These are phyloP conservation scores for Amauroascus verrucosus DNA, from an alignment of 2,329 filamentous ascomycete species.

Conservation along the genomic window DNA sequence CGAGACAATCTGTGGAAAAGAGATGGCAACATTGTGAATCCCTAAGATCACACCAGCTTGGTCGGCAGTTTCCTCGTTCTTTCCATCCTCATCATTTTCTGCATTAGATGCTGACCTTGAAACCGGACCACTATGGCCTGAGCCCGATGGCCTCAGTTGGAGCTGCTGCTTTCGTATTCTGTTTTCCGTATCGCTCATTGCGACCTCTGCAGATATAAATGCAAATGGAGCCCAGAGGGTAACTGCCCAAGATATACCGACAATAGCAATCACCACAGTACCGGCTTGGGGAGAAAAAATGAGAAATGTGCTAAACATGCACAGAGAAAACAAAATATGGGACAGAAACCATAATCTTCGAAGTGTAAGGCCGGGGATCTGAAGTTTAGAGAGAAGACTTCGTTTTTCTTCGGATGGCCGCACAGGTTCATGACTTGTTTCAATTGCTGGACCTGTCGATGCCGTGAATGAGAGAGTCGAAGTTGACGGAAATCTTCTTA, in stretches of 20 bases:
- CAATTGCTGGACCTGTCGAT: conserved; percentile 25
- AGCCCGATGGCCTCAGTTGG: conserved; percentile 13
- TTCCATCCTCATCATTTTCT: conserved; percentile 17
- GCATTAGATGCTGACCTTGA: background rate
- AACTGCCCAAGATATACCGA: conserved; percentile 86
- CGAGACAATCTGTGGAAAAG: conserved; percentile 81
- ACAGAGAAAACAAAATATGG: conserved; percentile 68
- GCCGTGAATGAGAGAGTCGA: conserved; percentile 27
- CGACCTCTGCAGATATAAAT: conserved; percentile 87
- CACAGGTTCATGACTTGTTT: conserved; percentile 14
- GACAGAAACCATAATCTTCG: conserved; percentile 79
- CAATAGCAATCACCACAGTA: conserved; percentile 65
- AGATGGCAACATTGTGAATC: conserved; percentile 91
- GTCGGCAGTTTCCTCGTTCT: conserved; percentile 53
- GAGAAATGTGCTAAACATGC: conserved; percentile 76
- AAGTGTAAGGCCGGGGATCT: conserved; percentile 75
- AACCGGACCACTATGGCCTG: background rate
- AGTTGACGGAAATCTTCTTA: conserved; percentile 24
- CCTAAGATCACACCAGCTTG: conserved; percentile 85
- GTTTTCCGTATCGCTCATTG: conserved; percentile 62
- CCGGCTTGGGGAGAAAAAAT: conserved; percentile 61
- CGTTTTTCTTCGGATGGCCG: conserved; percentile 16
- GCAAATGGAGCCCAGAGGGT: conserved; percentile 93
- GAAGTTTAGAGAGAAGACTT: conserved; percentile 50
- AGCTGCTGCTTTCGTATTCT: conserved; percentile 37